phyloP scores from a whole-genome alignment of 2,329 filamentous ascomycete species.

The Nemania abortiva region DNA sequence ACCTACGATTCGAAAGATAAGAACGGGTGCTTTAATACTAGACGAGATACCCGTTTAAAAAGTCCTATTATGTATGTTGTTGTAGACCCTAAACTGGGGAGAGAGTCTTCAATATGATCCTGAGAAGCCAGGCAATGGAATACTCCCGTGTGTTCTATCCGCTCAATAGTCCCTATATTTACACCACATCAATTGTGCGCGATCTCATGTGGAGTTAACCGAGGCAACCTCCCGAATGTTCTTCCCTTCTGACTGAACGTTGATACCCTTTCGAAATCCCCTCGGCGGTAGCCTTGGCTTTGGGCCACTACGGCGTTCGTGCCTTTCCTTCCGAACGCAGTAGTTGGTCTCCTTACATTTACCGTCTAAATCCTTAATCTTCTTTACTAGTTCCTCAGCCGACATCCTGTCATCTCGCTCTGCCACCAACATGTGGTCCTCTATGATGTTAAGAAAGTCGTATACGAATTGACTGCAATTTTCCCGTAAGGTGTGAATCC shows the following conservation, averaged over 20 bases:
- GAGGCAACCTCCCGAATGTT: too few relatives aligned
- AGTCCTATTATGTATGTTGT: too few relatives aligned
- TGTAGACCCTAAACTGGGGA: too few relatives aligned
- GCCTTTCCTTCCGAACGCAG: neutral
- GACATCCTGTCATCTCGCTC: slow-evolving; percentile 13
- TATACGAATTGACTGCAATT: slow-evolving; percentile 17
- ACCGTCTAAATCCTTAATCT: neutral
- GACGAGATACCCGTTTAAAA: too few relatives aligned
- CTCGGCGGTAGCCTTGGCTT: slow-evolving; percentile 9
- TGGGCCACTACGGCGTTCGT: neutral
- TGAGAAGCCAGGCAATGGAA: too few relatives aligned
- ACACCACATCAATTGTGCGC: neutral
- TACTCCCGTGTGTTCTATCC: too few relatives aligned
- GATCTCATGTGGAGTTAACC: too few relatives aligned
- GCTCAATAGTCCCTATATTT: too few relatives aligned
- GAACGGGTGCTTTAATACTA: too few relatives aligned
- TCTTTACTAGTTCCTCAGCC: neutral
- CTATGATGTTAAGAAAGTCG: slow-evolving; percentile 30
- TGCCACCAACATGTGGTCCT: slow-evolving; percentile 18
- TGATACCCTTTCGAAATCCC: neutral
- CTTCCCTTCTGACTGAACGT: neutral
- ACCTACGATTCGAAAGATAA: neutral
- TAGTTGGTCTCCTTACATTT: neutral
- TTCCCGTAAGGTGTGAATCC: neutral
- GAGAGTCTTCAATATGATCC: too few relatives aligned